Conservation (phyloP, 345 rosid species). For the Moringa oleifera region DNA sequence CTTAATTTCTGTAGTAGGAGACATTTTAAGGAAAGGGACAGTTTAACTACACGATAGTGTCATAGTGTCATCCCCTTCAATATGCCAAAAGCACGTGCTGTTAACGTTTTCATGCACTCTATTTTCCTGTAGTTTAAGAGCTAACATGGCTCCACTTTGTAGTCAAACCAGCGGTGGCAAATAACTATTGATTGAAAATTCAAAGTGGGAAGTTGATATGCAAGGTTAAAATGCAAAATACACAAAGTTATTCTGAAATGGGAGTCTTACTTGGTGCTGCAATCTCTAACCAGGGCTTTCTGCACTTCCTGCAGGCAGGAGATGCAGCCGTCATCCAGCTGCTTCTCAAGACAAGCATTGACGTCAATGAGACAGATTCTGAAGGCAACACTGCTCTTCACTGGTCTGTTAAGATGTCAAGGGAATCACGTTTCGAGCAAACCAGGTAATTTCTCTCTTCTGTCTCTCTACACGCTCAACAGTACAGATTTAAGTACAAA, state of each 20-base stretch:
- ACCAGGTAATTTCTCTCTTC: constrained; percentile 42
- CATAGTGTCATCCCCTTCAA: background rate
- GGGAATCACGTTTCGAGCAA: constrained; percentile 50
- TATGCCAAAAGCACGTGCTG: no score
- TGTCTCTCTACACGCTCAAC: constrained; percentile 10
- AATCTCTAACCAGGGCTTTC: background rate
- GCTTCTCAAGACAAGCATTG: constrained; percentile 51
- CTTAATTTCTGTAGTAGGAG: no score
- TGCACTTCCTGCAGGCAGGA: constrained; percentile 44
- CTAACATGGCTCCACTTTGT: background rate
- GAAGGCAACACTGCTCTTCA: constrained; percentile 77
- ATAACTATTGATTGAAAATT: background rate
- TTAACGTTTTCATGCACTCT: background rate
- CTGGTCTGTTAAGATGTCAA: constrained; percentile 54
- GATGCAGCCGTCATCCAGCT: constrained; percentile 65
- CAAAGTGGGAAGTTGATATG: background rate
- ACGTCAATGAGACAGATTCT: constrained; percentile 56
- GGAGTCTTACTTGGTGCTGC: constrained; percentile 5
- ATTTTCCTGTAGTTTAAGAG: background rate
- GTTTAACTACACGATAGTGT: no score
- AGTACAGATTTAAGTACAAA: background rate
- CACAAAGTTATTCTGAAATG: background rate
- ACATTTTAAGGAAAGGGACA: no score
- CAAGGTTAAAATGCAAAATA: no score
- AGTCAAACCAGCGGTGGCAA: background rate